These are phyloP conservation scores for Candida adriatica DNA, from an alignment of 805 yeast genomes.

Conservation along the genomic window DNA sequence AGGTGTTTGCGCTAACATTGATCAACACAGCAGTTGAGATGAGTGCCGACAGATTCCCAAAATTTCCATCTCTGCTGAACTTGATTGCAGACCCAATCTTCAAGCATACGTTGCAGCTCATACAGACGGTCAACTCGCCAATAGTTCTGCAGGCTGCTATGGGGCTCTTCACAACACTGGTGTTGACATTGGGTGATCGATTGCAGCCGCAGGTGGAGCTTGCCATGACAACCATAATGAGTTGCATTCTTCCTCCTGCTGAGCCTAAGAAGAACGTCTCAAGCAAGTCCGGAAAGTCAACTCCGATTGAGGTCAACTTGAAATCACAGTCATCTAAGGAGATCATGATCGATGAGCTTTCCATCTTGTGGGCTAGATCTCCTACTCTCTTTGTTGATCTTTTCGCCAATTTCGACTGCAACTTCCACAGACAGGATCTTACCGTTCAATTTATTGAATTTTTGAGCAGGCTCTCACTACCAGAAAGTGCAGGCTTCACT, in stretches of 20 bases:
- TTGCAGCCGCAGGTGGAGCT: slow-evolving; percentile 79
- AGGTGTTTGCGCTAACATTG: slow-evolving; percentile 74
- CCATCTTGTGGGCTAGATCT: slow-evolving; percentile 74
- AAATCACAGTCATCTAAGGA: slow-evolving; percentile 50
- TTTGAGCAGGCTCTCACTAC: slow-evolving; percentile 71
- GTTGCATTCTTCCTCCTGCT: slow-evolving; percentile 40
- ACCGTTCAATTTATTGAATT: slow-evolving; percentile 60
- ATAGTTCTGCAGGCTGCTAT: slow-evolving; percentile 68
- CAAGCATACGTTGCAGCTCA: slow-evolving; percentile 74
- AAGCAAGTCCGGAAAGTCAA: slow-evolving; percentile 23
- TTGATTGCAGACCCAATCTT: slow-evolving; percentile 76
- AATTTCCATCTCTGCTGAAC: slow-evolving; percentile 59
- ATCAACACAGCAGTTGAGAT: slow-evolving; percentile 78
- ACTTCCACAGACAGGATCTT: slow-evolving; percentile 77
- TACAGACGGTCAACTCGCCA: slow-evolving; percentile 68
- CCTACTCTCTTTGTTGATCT: slow-evolving; percentile 71
- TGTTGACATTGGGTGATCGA: slow-evolving; percentile 56
- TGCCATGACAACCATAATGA: slow-evolving; percentile 56
- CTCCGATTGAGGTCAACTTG: slow-evolving; percentile 26
- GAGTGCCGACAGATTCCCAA: slow-evolving; percentile 53
- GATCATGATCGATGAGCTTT: slow-evolving; percentile 73
- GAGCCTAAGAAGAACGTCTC: slow-evolving; percentile 8
- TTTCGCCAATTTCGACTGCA: slow-evolving; percentile 85
- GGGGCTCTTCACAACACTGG: slow-evolving; percentile 65
- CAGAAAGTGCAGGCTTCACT: slow-evolving; percentile 74